Percentiles rank a stretch among this genome's conserved stretches.
These are phyloP conservation scores for Coemansia sp. DNA, from an alignment of 192 early-diverging fungal genomes.

Conservation along the genomic window DNA sequence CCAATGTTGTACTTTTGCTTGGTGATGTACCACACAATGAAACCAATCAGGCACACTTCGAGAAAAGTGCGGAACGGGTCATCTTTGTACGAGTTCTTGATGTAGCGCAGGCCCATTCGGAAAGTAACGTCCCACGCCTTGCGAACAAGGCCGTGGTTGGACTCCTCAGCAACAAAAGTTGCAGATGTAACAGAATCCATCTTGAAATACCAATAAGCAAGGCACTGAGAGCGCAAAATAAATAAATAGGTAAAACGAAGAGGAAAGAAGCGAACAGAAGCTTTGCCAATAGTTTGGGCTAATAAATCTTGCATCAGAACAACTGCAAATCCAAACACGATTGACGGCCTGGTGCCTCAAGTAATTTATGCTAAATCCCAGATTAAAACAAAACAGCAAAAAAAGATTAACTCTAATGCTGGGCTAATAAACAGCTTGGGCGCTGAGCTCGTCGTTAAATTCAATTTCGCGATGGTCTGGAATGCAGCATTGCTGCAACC, in stretches of 20 bases:
- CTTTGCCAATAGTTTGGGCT: neutral
- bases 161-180: neutral
- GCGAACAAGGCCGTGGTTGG: constrained; percentile 28
- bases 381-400: neutral
- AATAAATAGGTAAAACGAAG: neutral
- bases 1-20: constrained; percentile 77
- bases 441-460: no score
- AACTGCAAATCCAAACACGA: neutral
- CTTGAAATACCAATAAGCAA: constrained; percentile 5
- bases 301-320: neutral
- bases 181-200: constrained; percentile 23
- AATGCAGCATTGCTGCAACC: neutral
- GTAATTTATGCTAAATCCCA: neutral
- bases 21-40: constrained; percentile 86
- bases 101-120: constrained; percentile 72
- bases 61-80: constrained; percentile 86
- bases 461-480: neutral
- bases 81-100: constrained; percentile 89
- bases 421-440: neutral
- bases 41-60: constrained; percentile 78
- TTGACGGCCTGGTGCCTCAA: neutral
- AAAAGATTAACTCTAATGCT: neutral
- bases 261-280: neutral
- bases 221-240: neutral
- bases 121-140: constrained; percentile 53